Percentiles rank a stretch among this genome's conserved stretches.
These are phyloP conservation scores for Psidium friedrichsthalianum DNA, from an alignment of 345 rosid species.

Conservation along the genomic window DNA sequence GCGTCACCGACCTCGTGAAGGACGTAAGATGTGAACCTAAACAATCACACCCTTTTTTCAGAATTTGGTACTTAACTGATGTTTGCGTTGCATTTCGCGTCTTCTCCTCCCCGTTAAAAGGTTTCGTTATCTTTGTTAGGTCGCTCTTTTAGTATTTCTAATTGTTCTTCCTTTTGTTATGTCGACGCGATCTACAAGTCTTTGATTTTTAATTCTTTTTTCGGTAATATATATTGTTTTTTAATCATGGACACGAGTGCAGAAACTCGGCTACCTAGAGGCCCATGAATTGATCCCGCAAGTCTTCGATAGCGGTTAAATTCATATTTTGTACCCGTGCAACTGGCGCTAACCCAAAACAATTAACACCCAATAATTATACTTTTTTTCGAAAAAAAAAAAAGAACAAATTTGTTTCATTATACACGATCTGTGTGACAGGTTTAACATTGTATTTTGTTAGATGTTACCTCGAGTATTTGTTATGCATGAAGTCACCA, in stretches of 20 bases:
- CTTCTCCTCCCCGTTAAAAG: not conserved
- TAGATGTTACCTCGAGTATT: not conserved
- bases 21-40: not conserved
- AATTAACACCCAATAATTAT: not conserved
- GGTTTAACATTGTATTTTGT: not conserved
- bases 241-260: not conserved
- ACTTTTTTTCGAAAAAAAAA: not conserved
- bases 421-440: not conserved
- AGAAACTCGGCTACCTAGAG: not conserved
- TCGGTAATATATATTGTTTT: not conserved
- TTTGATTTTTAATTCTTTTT: not conserved
- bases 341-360: not conserved
- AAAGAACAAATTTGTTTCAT: not conserved
- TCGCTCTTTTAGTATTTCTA: not conserved
- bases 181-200: not conserved
- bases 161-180: not conserved
- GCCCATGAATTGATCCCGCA: not conserved
- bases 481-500: not conserved
- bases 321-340: not conserved
- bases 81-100: not conserved
- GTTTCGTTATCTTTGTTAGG: not conserved
- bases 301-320: not conserved
- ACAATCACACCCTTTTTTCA: too few relatives aligned
- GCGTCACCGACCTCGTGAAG: not conserved
- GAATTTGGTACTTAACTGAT: not conserved